Percentiles rank a stretch among this genome's conserved stretches.
Evolutionary conservation across 2,329 filamentous ascomycete genomes (phyloP).

Genomic region (Ophiosphaerella narmari): DNA sequence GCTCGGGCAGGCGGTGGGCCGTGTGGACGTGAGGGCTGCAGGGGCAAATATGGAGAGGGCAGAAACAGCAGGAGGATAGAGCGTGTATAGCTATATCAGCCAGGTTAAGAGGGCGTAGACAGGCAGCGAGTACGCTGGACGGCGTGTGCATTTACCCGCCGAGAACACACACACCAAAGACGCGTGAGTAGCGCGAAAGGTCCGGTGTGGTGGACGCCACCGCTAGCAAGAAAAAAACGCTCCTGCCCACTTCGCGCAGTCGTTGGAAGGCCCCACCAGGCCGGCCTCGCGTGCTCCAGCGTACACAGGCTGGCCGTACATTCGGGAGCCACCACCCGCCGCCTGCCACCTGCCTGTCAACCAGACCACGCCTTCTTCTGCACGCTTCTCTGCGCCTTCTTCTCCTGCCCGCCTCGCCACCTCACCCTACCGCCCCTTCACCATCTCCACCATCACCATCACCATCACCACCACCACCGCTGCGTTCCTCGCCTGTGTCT

Average conservation of each 20-base stretch:
- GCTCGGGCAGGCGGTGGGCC: constrained; percentile 19
- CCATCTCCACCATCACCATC: background rate
- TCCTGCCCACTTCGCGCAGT: constrained; percentile 2
- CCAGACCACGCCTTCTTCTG: too few species aligned
- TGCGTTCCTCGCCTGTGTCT: too few species aligned
- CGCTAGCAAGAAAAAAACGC: background rate
- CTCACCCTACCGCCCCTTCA: background rate
- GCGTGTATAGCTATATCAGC: constrained; percentile 20
- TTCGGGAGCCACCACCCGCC: too few species aligned
- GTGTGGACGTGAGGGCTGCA: constrained; percentile 23
- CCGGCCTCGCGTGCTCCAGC: constrained; percentile 26
- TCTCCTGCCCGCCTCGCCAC: background rate
- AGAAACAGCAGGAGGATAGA: constrained; percentile 18
- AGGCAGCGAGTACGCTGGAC: background rate
- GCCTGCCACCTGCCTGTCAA: too few species aligned
- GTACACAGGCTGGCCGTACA: background rate
- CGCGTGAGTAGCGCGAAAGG: background rate
- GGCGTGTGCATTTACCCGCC: constrained; percentile 30
- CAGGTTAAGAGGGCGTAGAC: constrained; percentile 4
- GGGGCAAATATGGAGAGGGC: constrained; percentile 29
- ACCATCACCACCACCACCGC: background rate
- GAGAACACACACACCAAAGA: background rate
- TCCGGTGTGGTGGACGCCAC: too few species aligned
- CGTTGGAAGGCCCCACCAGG: background rate
- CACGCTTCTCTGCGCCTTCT: background rate